Evolutionary conservation across 495 filamentous ascomycete genomes (phyloP).

Genomic region (Paragyromitra xinjiangensis): DNA sequence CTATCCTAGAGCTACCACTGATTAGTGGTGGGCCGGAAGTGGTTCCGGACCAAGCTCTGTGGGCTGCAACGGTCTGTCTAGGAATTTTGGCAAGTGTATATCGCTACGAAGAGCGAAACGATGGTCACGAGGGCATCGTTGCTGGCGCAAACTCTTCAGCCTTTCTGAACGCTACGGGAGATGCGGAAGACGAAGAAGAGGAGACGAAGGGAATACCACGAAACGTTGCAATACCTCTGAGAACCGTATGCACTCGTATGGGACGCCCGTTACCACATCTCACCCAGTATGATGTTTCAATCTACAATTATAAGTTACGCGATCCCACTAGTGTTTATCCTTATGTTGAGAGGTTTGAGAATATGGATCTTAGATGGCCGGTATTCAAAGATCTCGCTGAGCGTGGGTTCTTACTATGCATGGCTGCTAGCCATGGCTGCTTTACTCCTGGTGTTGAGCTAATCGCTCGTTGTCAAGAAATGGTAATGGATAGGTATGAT

Average conservation of each 20-base stretch:
- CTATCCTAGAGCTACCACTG: conserved; percentile 62
- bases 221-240: conserved; percentile 63
- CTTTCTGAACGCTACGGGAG: conserved; percentile 57
- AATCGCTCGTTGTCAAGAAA: conserved; percentile 63
- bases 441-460: conserved; percentile 58
- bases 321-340: conserved; percentile 62
- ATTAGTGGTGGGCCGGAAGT: conserved; percentile 62
- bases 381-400: conserved; percentile 64
- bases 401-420: conserved; percentile 61
- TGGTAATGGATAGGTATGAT: conserved; percentile 61
- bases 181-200: conserved; percentile 63
- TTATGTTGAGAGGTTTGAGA: conserved; percentile 63
- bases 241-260: conserved; percentile 63
- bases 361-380: conserved; percentile 66
- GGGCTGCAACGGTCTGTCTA: conserved; percentile 64
- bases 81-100: conserved; percentile 65
- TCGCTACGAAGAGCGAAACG: conserved; percentile 64
- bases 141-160: conserved; percentile 50
- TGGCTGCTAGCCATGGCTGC: conserved; percentile 57
- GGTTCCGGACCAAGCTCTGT: conserved; percentile 64
- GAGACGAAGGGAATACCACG: conserved; percentile 64
- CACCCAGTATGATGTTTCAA: conserved; percentile 64
- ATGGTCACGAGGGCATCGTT: conserved; percentile 64
- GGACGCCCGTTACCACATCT: conserved; percentile 64
- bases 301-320: conserved; percentile 64